Conservation (phyloP, 1,139 yeast species). For the Entelexis sorbosivorans region DNA sequence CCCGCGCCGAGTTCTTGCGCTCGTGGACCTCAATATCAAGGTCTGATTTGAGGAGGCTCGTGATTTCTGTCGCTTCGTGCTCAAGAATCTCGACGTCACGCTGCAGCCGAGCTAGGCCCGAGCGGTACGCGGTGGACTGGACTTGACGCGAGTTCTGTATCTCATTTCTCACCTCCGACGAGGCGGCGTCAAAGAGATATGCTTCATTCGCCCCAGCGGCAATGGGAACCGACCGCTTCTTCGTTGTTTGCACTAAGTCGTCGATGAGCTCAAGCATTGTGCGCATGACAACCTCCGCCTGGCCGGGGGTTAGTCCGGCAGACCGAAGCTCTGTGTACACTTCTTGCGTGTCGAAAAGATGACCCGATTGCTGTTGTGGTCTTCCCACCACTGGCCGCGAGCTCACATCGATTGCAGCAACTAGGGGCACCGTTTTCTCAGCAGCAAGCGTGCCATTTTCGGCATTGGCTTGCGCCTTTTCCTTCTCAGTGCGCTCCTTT, state of each 20-base stretch:
- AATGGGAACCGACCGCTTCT: constrained; percentile 49
- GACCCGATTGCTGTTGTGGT: constrained; percentile 9
- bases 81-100: constrained; percentile 59
- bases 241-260: constrained; percentile 43
- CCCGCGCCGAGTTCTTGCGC: constrained; percentile 73
- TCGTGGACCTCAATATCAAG: constrained; percentile 78
- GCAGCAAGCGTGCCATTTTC: not conserved
- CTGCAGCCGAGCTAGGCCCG: constrained; percentile 57
- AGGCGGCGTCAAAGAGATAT: constrained; percentile 85
- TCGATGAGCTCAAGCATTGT: constrained; percentile 31
- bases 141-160: constrained; percentile 61
- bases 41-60: constrained; percentile 58
- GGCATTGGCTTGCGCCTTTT: not conserved
- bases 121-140: constrained; percentile 57
- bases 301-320: constrained; percentile 34
- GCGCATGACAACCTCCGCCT: constrained; percentile 33
- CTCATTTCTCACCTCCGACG: constrained; percentile 75
- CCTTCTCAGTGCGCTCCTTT: constrained; percentile 2
- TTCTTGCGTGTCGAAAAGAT: constrained; percentile 35
- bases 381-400: not conserved
- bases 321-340: constrained; percentile 30
- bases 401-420: constrained; percentile 7
- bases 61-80: constrained; percentile 66
- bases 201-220: constrained; percentile 75
- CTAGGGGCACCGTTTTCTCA: not conserved